phyloP scores from a whole-genome alignment of 2,329 filamentous ascomycete genomes.

The Venturia aucupariae region DNA sequence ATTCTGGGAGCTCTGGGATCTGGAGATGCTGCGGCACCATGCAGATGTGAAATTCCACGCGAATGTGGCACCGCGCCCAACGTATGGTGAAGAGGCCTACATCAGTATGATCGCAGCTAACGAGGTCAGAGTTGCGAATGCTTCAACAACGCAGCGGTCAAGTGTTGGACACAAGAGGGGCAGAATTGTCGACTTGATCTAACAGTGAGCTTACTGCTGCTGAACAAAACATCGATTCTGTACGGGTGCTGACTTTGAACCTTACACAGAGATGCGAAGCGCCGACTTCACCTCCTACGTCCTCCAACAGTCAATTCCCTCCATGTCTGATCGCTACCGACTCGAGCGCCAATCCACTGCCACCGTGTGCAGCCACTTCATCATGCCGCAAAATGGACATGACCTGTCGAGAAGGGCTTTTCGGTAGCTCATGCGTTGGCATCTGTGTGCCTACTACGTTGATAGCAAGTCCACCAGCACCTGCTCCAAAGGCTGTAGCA shows the following conservation, averaged over 20 bases:
- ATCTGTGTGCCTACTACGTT: background rate
- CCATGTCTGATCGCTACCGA: background rate
- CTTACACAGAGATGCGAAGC: background rate
- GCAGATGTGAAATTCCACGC: slow-evolving; percentile 1
- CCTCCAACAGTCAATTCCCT: background rate
- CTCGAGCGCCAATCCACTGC: background rate
- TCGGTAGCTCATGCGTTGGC: background rate
- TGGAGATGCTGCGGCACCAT: background rate
- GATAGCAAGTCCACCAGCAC: background rate
- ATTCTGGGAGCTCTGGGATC: background rate
- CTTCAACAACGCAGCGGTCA: slow-evolving; percentile 1
- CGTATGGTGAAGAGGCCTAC: background rate
- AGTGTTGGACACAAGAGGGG: background rate
- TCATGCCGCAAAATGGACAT: background rate
- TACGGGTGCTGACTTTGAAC: background rate
- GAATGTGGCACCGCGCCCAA: background rate
- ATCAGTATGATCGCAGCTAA: background rate
- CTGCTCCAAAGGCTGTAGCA: background rate
- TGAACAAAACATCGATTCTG: background rate
- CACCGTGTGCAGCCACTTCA: background rate
- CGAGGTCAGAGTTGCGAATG: background rate
- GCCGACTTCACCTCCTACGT: background rate
- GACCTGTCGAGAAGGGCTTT: background rate
- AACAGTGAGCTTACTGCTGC: background rate
- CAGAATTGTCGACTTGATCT: background rate